Evolutionary conservation across 345 rosid species (phyloP).

Genomic region (Stellera chamaejasme): DNA sequence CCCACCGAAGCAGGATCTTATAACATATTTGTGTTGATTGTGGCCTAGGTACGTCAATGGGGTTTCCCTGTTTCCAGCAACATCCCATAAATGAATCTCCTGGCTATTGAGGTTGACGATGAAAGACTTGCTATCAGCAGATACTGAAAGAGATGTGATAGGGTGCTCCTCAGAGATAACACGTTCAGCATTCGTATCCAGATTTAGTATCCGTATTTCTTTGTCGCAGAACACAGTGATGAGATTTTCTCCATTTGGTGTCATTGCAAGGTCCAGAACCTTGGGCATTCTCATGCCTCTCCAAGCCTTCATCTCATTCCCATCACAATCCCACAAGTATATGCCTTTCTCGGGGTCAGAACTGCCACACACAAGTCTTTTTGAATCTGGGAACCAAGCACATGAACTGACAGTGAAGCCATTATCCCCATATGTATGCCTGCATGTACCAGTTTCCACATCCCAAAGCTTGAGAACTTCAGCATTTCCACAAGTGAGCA

Average conservation of each 20-base stretch:
- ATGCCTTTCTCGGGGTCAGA: constrained; percentile 78
- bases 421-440: constrained; percentile 75
- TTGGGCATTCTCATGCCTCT: constrained; percentile 74
- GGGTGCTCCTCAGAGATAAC: constrained; percentile 61
- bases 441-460: constrained; percentile 79
- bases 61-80: constrained; percentile 53
- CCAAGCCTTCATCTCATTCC: constrained; percentile 83
- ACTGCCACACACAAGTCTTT: constrained; percentile 80
- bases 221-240: constrained; percentile 49
- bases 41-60: constrained; percentile 67
- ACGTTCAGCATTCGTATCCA: constrained; percentile 54
- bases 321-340: constrained; percentile 79
- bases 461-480: constrained; percentile 96
- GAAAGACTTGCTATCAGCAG: constrained; percentile 55
- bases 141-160: constrained; percentile 56
- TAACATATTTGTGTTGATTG: constrained; percentile 64
- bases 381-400: constrained; percentile 97
- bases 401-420: constrained; percentile 83
- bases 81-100: constrained; percentile 92
- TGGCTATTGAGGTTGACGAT: constrained; percentile 76
- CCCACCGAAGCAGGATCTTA: constrained; percentile 92
- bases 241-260: constrained; percentile 73
- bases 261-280: constrained; percentile 74
- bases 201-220: constrained; percentile 53
- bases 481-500: constrained; percentile 74